Evolutionary conservation across 768 basidiomycete genomes (phyloP), one percentile per base, ranked within the genome.

Genomic region (Naematelia aurantialba): DNA sequence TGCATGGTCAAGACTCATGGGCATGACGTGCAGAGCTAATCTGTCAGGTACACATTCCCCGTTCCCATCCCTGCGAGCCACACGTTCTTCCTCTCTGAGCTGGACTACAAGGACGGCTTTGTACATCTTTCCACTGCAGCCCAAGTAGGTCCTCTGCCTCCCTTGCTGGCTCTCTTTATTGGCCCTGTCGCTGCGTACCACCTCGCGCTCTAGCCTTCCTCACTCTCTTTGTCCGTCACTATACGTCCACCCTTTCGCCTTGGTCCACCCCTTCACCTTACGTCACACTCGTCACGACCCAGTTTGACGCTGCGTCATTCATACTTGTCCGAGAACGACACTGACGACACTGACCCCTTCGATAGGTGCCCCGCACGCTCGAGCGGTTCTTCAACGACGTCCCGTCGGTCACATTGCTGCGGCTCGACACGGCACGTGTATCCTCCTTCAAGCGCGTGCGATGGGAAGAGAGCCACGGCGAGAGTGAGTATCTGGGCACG

Each of bases 31-130:
- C n/a, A n/a, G n/a, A n/a, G n/a, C n/a, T n/a, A n/a, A n/a, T n/a
- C n/a, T n/a, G n/a, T n/a, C 59, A 72, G 70, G 17, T 73, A 63
- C 59, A 68, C 68, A 22, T 70, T 73, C 61, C 70, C 76, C 17
- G 59, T 66, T 3, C 77, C 78, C 19, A 60, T 74, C 2, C 79
- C 79, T 2, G 68, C 79, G n/a, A 78, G 45, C 22, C 70, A 70
- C 50, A 65, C 63, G 21, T 79, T 81, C 61, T 77, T 77, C 48
- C 67, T 79, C 14, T 78, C 77, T 57, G 74, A 73, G 44, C 75
- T 81, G 27, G 81, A 82, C 70, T 59, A 54, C 24, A 62, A 78
- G 30, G 79, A 80, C 51, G 80, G 81, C n/a, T 81, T 82, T 73
- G 77, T 82, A 62, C 82, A 82, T 67, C 76, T 81, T 45, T 82